A percentile compares a stretch with the other conserved stretches of the same genome.
phyloP scores from a whole-genome alignment of 116 monocot genomes.

The Zostera marina region DNA sequence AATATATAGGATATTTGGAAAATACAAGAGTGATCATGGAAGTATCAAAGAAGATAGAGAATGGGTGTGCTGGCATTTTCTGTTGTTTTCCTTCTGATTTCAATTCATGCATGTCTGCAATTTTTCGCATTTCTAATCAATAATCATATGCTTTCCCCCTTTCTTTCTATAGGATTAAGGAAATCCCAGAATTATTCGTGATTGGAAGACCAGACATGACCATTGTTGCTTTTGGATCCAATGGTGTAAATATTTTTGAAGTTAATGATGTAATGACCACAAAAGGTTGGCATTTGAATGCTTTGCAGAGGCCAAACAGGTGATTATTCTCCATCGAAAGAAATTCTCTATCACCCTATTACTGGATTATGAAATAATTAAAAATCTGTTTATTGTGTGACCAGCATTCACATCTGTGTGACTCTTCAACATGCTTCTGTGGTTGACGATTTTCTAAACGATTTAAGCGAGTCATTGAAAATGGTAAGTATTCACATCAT shows the following conservation, averaged over 20 bases:
- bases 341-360: background rate
- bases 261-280: slow-evolving; percentile 86
- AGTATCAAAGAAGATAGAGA: slow-evolving; percentile 67
- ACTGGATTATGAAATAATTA: background rate
- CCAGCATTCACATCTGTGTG: slow-evolving; percentile 90
- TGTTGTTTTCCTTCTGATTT: background rate
- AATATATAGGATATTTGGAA: slow-evolving; percentile 78
- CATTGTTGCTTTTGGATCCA: slow-evolving; percentile 71
- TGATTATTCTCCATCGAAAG: background rate
- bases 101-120: too few species aligned
- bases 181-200: slow-evolving; percentile 63
- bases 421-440: slow-evolving; percentile 79
- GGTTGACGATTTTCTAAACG: slow-evolving; percentile 54
- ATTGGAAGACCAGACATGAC: slow-evolving; percentile 90
- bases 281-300: slow-evolving; percentile 96
- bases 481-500: slow-evolving; percentile 33
- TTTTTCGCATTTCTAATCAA: background rate
- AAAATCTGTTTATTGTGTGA: background rate
- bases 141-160: background rate
- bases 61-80: slow-evolving; percentile 36
- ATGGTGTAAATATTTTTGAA: slow-evolving; percentile 72
- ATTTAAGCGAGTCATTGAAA: slow-evolving; percentile 59
- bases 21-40: slow-evolving; percentile 85
- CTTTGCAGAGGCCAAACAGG: slow-evolving; percentile 95
- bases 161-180: slow-evolving; percentile 45